Base-by-base conservation (phyloP, 139 green algal genomes). In the Chlamydomonas applanata region DNA sequence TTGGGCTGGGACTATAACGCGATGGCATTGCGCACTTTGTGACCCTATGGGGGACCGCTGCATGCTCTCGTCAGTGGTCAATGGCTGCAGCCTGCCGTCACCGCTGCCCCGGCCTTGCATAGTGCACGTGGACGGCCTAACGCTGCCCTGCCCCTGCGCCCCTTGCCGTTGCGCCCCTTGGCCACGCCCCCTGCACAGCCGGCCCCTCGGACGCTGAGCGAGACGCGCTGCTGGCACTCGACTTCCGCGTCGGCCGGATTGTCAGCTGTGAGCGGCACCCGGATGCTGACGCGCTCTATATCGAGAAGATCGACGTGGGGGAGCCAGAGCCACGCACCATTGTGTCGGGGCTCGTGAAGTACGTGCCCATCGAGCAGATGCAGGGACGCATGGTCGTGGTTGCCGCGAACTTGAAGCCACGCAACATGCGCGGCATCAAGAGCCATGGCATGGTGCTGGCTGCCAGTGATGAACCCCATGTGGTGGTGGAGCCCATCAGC, bases 301-400 rank as follows among this genome's bases (percentile, higher is more conserved):
- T 97, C 32, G 92, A 97, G 75, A 71, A 91, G 65, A 89, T 97
- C 35, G 93, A 97, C 40, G 79, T 96, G 22, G 92, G 91, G 9
- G 93, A 97, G 68, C 45, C 79, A 33, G 87, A 92, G 63, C 90
- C 89, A 1, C 76, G 93, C 4, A 96, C 91, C 63, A 96, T 97
- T 46, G 88, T 92, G 19, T 91, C 80, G 57, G 93, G 92, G 1
- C 86, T 97, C 13, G 89, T 93, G 25, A 92, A 93, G 72, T 97
- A 89, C 64, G 85, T 94, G 34, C 78, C 85, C 0, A 79, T 90
- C 52, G 91, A 93, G n/a, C 74, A 87, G 11, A 86, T 96, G 79
- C 82, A 95, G 82, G 85, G 85, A 40, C 85, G 89, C 33, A 76
- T 82, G 53, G 95, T 98, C 27, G 80, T 96, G 20, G 89, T 97